phyloP scores from a whole-genome alignment of 441 rosid species.

The Aleurites moluccanus region DNA sequence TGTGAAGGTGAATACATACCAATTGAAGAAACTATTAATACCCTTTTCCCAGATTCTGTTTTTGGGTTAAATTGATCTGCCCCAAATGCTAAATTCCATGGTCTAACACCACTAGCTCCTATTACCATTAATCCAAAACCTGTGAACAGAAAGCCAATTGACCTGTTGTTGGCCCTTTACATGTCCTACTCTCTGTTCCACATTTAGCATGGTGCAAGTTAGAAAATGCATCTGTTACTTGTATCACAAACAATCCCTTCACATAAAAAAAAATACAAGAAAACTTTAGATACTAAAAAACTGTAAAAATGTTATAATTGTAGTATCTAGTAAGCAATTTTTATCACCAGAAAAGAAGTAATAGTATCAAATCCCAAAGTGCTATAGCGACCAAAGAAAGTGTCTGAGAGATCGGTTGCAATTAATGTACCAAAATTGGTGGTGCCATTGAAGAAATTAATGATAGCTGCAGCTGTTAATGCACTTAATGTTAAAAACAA shows the following conservation, averaged over 20 bases:
- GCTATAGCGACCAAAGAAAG: constrained; percentile 51
- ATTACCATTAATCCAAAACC: constrained; percentile 59
- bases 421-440: constrained; percentile 43
- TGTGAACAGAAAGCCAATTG: constrained; percentile 55
- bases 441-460: constrained; percentile 50
- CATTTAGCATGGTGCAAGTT: constrained; percentile 63
- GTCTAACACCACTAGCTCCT: constrained; percentile 75
- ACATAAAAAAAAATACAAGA: constrained; percentile 4
- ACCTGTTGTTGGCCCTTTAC: constrained; percentile 52
- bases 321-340: neutral
- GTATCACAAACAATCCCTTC: constrained; percentile 64
- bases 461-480: constrained; percentile 46
- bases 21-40: constrained; percentile 70
- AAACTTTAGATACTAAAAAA: neutral
- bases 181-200: constrained; percentile 29
- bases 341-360: constrained; percentile 42
- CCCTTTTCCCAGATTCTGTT: constrained; percentile 69
- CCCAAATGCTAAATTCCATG: constrained; percentile 76
- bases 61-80: constrained; percentile 77
- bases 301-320: neutral
- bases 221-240: constrained; percentile 61
- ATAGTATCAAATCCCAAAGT: constrained; percentile 43
- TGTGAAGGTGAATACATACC: constrained; percentile 80
- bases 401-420: constrained; percentile 51
- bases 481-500: constrained; percentile 47